Percentiles rank a stretch among this genome's conserved stretches.
phyloP scores from a whole-genome alignment of 495 filamentous ascomycete species.

The Talaromyces thailandensis region DNA sequence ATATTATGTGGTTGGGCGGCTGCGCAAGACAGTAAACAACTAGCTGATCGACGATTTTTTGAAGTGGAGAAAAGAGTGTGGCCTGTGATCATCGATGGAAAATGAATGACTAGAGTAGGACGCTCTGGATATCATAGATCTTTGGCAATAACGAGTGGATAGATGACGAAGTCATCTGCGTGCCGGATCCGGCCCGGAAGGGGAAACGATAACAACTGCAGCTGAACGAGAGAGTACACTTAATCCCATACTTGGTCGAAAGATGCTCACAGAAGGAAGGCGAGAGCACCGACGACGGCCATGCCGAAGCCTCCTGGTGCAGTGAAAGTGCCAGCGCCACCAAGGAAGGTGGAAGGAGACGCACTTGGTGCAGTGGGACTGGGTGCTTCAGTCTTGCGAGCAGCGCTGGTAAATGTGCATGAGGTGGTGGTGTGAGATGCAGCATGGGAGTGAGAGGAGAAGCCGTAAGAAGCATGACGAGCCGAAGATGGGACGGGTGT shows the following conservation, averaged over 20 bases:
- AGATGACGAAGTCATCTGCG: conserved; percentile 3
- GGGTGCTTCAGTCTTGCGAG: neutral
- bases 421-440: neutral
- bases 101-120: conserved; percentile 2
- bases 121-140: neutral
- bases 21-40: neutral
- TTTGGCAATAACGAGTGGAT: conserved; percentile 1
- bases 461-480: neutral
- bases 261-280: conserved; percentile 2
- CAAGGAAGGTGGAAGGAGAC: neutral
- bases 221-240: neutral
- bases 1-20: neutral
- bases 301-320: neutral
- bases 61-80: neutral
- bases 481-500: neutral
- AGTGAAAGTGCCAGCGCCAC: neutral
- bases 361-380: neutral
- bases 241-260: neutral
- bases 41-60: neutral
- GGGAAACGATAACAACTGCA: neutral
- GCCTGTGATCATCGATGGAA: neutral
- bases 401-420: neutral
- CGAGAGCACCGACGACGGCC: conserved; percentile 5
- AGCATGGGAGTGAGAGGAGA: neutral
- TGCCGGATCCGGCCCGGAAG: neutral